phyloP scores from a whole-genome alignment of 805 yeast species.

The Ogataea methanolica region DNA sequence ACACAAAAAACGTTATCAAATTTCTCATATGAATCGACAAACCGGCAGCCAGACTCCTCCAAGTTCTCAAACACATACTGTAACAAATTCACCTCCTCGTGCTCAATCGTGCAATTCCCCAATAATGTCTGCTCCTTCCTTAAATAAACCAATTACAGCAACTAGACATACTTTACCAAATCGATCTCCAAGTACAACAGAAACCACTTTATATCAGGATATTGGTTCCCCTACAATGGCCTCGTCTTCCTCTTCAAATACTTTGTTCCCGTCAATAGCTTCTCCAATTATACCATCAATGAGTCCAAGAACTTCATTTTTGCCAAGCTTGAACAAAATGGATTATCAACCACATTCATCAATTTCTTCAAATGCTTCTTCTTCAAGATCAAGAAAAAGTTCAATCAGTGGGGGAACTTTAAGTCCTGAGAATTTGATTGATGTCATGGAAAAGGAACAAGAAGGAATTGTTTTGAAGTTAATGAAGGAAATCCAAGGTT shows the following conservation, averaged over 20 bases:
- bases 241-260: conserved; percentile 2
- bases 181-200: conserved; percentile 18
- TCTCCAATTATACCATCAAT: conserved; percentile 1
- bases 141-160: conserved; percentile 16
- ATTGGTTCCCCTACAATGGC: not conserved
- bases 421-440: conserved; percentile 46
- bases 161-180: conserved; percentile 20
- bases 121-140: conserved; percentile 7
- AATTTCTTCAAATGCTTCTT: conserved; percentile 17
- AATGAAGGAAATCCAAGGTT: conserved; percentile 53
- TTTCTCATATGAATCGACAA: not conserved
- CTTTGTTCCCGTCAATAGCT: not conserved
- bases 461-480: conserved; percentile 67
- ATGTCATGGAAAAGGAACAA: conserved; percentile 67
- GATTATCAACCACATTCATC: conserved; percentile 18
- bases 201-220: conserved; percentile 7
- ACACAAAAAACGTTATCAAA: too few species aligned
- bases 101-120: conserved; percentile 10
- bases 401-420: conserved; percentile 16
- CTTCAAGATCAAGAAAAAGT: conserved; percentile 16
- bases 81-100: not conserved
- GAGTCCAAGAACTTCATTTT: conserved; percentile 9
- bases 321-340: conserved; percentile 10
- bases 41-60: not conserved
- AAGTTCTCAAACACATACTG: not conserved